Base-by-base conservation (phyloP, 163 green algal genomes). In the Coccomyxa subellipsoidea region DNA sequence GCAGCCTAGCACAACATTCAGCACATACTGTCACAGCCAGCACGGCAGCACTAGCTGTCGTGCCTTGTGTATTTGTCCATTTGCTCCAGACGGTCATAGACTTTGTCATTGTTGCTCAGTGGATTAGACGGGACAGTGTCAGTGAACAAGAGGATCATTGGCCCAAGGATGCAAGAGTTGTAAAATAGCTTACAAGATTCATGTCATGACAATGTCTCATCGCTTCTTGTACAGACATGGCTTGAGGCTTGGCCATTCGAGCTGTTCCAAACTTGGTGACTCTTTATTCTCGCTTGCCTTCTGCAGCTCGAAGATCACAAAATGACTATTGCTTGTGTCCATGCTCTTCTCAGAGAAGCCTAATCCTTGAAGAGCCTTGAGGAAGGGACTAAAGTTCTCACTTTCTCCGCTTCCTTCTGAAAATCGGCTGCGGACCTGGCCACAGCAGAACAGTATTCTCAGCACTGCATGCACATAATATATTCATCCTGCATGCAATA, bases 141-240 rank as follows among this genome's bases (percentile, higher is more conserved):
- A 18, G 5, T 59, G 2, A 18, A 18, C 15, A 59, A 59, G 47
- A 18, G 15, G 3, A 12, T 59, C 47, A 59, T n/a, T n/a, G n/a
- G n/a, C n/a, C n/a, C n/a, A n/a, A n/a, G n/a, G n/a, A n/a, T n/a
- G n/a, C n/a, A n/a, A n/a, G n/a, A n/a, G 23, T 59, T 59, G 47
- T 59, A 59, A 59, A 23, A 59, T 8, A 59, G 47, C 47, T 6
- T 59, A 1, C 5, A 59, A 5, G 23, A n/a, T n/a, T n/a, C n/a
- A n/a, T n/a, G n/a, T n/a, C n/a, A n/a, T n/a, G n/a, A n/a, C n/a
- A n/a, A n/a, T n/a, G n/a, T n/a, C n/a, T 85, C 77, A 86, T 8
- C 83, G 31, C 4, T 69, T 53, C 89, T 98, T 99, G 87, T 99
- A 99, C 54, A 94, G 81, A 87, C 96, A 99, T 12, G 94, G 86